Percentiles rank a stretch among this genome's conserved stretches.
Conservation (phyloP, 805 yeast species). For the Metschnikowia cubensis region DNA sequence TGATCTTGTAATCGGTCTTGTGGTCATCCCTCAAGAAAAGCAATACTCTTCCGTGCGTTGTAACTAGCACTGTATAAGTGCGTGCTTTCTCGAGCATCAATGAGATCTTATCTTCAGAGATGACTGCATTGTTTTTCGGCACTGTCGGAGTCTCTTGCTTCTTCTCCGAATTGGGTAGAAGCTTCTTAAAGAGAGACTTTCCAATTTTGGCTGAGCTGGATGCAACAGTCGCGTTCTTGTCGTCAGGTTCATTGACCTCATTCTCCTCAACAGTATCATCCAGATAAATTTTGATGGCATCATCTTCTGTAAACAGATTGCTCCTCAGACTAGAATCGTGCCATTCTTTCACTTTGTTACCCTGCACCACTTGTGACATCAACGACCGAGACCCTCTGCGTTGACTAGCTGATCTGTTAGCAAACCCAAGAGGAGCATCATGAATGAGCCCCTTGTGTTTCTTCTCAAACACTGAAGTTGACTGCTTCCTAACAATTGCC, state of each 20-base stretch:
- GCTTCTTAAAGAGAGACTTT: slow-evolving; percentile 21
- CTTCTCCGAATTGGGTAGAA: slow-evolving; percentile 17
- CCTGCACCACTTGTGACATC: slow-evolving; percentile 38
- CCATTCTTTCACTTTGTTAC: slow-evolving; percentile 17
- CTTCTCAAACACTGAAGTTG: slow-evolving; percentile 51
- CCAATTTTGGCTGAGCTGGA: slow-evolving; percentile 15
- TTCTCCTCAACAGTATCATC: slow-evolving; percentile 2
- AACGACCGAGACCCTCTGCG: slow-evolving; percentile 23
- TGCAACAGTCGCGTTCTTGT: slow-evolving; percentile 4
- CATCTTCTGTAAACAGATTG: slow-evolving; percentile 10
- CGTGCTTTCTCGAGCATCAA: slow-evolving; percentile 33
- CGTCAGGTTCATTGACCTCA: slow-evolving; percentile 10
- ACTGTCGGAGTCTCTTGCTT: slow-evolving; percentile 11
- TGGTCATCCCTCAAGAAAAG: slow-evolving; percentile 45
- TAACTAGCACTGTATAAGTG: slow-evolving; percentile 52
- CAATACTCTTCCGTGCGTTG: slow-evolving; percentile 61
- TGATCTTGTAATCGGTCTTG: slow-evolving; percentile 40
- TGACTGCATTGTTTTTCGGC: not conserved
- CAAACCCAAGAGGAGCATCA: slow-evolving; percentile 53
- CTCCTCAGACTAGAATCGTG: slow-evolving; percentile 4
- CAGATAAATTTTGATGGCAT: slow-evolving; percentile 12
- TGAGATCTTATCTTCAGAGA: slow-evolving; percentile 4
- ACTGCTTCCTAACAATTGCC: slow-evolving; percentile 35
- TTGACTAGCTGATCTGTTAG: slow-evolving; percentile 17
- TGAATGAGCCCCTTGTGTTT: slow-evolving; percentile 53